Evolutionary conservation across 768 basidiomycete species (phyloP).

Genomic region (Asterophora lycoperdoides): DNA sequence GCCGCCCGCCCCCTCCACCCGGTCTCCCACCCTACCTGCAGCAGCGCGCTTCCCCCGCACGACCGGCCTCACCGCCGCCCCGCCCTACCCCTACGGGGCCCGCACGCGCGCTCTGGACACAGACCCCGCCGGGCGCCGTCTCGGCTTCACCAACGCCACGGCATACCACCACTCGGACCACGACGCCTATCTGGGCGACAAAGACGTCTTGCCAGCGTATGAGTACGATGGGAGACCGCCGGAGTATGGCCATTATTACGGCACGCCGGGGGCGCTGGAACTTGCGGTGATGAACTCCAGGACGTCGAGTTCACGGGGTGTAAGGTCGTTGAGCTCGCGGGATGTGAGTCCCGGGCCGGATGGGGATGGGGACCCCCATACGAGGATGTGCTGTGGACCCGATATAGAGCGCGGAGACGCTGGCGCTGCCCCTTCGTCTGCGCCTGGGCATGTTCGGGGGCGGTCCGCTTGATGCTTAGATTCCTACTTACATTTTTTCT

Average conservation of each 20-base stretch:
- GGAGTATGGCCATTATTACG: constrained; percentile 30
- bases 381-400: too few species aligned
- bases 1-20: not conserved
- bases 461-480: constrained; percentile 21
- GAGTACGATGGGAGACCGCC: constrained; percentile 42
- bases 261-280: too few species aligned
- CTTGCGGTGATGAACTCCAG: too few species aligned
- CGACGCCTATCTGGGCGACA: constrained; percentile 31
- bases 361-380: too few species aligned
- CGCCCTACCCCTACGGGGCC: constrained; percentile 16
- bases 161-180: constrained; percentile 22
- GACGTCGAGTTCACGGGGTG: too few species aligned
- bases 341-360: too few species aligned
- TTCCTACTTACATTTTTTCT: constrained; percentile 29
- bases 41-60: constrained; percentile 14
- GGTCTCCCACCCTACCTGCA: too few species aligned
- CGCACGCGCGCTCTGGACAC: constrained; percentile 32
- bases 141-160: not conserved
- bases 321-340: too few species aligned
- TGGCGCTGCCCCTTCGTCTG: too few species aligned
- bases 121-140: constrained; percentile 38
- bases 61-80: constrained; percentile 20
- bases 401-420: not conserved
- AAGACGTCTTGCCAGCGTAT: constrained; percentile 47
- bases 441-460: not conserved